These are phyloP conservation scores for Annulohypoxylon bovei DNA, from an alignment of 495 filamentous ascomycete species.

Conservation along the genomic window DNA sequence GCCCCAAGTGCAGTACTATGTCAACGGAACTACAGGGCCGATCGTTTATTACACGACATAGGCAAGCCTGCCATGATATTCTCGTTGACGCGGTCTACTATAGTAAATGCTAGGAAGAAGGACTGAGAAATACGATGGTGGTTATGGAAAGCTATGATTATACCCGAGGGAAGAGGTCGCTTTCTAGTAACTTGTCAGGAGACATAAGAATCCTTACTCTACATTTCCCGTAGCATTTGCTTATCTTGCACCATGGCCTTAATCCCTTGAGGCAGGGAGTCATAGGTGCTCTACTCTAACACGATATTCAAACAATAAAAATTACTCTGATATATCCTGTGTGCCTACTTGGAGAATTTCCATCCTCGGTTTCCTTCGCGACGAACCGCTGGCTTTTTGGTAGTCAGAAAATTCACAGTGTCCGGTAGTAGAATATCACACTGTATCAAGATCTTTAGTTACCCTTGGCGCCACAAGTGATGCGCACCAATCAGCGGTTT, in stretches of 20 bases:
- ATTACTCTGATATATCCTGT: background rate
- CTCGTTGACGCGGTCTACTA: background rate
- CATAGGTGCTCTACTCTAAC: too few relatives aligned
- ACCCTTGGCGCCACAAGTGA: background rate
- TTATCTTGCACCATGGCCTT: too few relatives aligned
- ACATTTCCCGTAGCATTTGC: background rate
- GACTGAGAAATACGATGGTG: background rate
- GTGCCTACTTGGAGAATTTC: background rate
- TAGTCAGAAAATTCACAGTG: background rate
- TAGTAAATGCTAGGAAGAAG: background rate
- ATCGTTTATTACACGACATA: slow-evolving; percentile 19
- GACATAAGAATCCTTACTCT: background rate
- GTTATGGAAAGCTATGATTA: background rate
- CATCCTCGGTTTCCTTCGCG: background rate
- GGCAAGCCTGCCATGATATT: background rate
- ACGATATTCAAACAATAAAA: too few relatives aligned
- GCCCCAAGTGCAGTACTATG: slow-evolving; percentile 25
- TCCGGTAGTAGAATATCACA: background rate
- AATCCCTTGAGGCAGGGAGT: too few relatives aligned
- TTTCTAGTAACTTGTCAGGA: background rate
- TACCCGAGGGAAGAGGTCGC: background rate
- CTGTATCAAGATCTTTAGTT: background rate
- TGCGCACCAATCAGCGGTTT: slow-evolving; percentile 11
- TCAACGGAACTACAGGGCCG: slow-evolving; percentile 21
- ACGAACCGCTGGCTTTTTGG: background rate